phyloP scores from a whole-genome alignment of 1,139 yeast genomes.

The Yamadazyma pseudoaaseri region DNA sequence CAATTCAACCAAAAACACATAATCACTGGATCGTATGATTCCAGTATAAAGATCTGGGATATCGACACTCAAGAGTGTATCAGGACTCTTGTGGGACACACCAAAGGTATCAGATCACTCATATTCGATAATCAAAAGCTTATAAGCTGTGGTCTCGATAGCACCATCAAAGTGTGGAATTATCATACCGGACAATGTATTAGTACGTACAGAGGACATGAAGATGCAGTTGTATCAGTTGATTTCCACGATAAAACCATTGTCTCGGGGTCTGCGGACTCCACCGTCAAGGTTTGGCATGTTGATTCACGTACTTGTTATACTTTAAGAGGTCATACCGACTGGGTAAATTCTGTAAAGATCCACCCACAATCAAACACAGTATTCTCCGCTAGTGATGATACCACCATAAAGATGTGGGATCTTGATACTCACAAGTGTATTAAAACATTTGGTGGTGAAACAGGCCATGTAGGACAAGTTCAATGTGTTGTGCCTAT shows the following conservation, averaged over 20 bases:
- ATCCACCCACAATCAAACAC: constrained; percentile 78
- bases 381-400: constrained; percentile 86
- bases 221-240: constrained; percentile 79
- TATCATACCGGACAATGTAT: constrained; percentile 92
- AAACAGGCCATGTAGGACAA: constrained; percentile 77
- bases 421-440: constrained; percentile 80
- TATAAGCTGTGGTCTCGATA: constrained; percentile 89
- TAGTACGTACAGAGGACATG: constrained; percentile 91
- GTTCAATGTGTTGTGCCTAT: constrained; percentile 89
- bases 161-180: constrained; percentile 94
- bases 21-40: constrained; percentile 90
- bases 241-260: constrained; percentile 78
- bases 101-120: constrained; percentile 79
- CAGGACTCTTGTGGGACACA: constrained; percentile 79
- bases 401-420: constrained; percentile 94
- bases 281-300: constrained; percentile 93
- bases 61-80: constrained; percentile 73
- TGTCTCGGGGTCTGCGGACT: constrained; percentile 92
- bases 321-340: constrained; percentile 89
- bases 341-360: constrained; percentile 88
- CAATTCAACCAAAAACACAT: constrained; percentile 75
- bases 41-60: constrained; percentile 89
- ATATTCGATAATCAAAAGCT: constrained; percentile 85
- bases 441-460: constrained; percentile 73
- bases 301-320: constrained; percentile 90